A percentile compares a stretch with the other conserved stretches of the same genome.
These are phyloP conservation scores for Lanmaoa pseudosensibilis DNA, from an alignment of 768 basidiomycete genomes.

Conservation along the genomic window DNA sequence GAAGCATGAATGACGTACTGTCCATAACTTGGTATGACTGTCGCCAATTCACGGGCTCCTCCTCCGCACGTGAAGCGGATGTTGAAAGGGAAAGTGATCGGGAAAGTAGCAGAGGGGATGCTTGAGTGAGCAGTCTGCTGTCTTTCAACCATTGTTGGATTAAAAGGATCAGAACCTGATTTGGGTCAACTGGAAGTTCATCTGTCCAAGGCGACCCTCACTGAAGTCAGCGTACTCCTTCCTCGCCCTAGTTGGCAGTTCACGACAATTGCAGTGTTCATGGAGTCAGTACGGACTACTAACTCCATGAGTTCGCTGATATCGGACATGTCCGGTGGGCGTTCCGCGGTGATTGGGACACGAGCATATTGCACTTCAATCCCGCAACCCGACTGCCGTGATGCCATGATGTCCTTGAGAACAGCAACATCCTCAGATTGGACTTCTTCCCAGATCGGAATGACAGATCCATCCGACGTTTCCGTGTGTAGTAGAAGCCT, in stretches of 20 bases:
- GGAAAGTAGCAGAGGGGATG: conserved; percentile 25
- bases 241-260: conserved; percentile 96
- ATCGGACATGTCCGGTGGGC: conserved; percentile 71
- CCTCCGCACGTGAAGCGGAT: conserved; percentile 29
- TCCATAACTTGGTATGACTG: conserved; percentile 88
- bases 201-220: conserved; percentile 33
- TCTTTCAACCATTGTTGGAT: conserved; percentile 80
- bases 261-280: conserved; percentile 79
- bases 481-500: conserved; percentile 91
- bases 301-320: conserved; percentile 77
- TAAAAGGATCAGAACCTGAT: conserved; percentile 74
- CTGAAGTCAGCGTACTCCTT: conserved; percentile 87
- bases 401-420: conserved; percentile 85
- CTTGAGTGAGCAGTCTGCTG: conserved; percentile 31
- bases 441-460: conserved; percentile 95
- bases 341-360: conserved; percentile 92
- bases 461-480: conserved; percentile 79
- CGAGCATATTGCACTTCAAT: conserved; percentile 76
- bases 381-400: conserved; percentile 43
- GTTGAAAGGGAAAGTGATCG: conserved; percentile 49
- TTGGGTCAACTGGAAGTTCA: conserved; percentile 1
- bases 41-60: conserved; percentile 37
- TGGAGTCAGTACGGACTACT: conserved; percentile 64
- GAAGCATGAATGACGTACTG: conserved; percentile 53
- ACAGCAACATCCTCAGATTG: conserved; percentile 68